Percentiles rank a stretch among this genome's conserved stretches.
Evolutionary conservation across 139 green algal genomes (phyloP).

Genomic region (Microglena sp.): DNA sequence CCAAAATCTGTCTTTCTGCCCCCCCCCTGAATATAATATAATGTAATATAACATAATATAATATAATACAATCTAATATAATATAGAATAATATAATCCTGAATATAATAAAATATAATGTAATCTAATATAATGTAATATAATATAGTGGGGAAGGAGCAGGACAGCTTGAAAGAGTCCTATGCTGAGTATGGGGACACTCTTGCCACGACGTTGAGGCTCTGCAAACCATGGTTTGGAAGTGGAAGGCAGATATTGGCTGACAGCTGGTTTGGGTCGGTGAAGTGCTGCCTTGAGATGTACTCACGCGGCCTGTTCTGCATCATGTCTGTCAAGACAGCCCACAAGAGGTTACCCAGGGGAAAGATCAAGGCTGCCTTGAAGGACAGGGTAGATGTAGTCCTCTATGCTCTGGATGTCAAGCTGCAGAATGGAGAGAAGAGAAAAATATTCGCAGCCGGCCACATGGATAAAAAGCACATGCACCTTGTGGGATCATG

Average conservation of each 20-base stretch:
- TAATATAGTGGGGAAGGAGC: background rate
- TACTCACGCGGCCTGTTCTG: background rate
- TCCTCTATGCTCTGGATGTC: background rate
- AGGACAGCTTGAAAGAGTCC: background rate
- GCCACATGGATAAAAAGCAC: background rate
- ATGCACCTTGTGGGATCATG: background rate
- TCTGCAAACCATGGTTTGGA: background rate
- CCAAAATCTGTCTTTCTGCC: too few species aligned
- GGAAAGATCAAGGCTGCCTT: too few species aligned
- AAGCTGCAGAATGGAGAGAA: background rate
- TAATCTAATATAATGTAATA: too few species aligned
- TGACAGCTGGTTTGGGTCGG: background rate
- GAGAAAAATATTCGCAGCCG: background rate
- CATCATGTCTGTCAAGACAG: conserved; percentile 1
- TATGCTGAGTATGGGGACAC: background rate
- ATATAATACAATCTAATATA: too few species aligned
- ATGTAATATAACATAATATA: too few species aligned
- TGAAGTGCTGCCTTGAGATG: background rate
- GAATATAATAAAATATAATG: too few species aligned
- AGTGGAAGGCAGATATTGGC: too few species aligned
- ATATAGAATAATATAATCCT: too few species aligned
- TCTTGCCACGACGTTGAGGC: background rate
- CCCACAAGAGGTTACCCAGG: background rate
- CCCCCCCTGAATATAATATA: too few species aligned
- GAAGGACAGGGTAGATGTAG: too few species aligned